Evolutionary conservation across 2,329 filamentous ascomycete species (phyloP).

Genomic region (Epichloe sibirici): DNA sequence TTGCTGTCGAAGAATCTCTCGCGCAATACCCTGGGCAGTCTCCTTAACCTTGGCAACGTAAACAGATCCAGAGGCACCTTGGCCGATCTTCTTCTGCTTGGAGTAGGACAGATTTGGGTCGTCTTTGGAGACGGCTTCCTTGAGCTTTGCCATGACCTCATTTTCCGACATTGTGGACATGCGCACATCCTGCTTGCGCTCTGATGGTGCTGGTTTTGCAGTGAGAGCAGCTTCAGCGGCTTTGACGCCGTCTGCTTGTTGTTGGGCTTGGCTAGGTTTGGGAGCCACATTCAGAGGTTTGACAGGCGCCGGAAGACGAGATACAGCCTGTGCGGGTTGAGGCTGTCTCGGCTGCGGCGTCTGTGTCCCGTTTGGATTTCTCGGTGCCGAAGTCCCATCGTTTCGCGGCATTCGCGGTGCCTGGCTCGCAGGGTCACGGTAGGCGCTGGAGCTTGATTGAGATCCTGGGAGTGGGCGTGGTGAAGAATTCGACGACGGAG

Average conservation of each 20-base stretch:
- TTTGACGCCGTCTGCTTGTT: slow-evolving; percentile 58
- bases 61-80: slow-evolving; percentile 93
- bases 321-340: slow-evolving; percentile 31
- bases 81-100: slow-evolving; percentile 99
- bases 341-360: slow-evolving; percentile 36
- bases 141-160: slow-evolving; percentile 92
- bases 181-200: slow-evolving; percentile 82
- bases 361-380: slow-evolving; percentile 43
- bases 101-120: slow-evolving; percentile 92
- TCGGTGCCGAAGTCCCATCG: slow-evolving; percentile 39
- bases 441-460: slow-evolving; percentile 37
- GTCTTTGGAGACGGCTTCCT: slow-evolving; percentile 90
- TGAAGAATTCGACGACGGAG: slow-evolving; percentile 33
- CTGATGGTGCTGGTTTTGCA: slow-evolving; percentile 59
- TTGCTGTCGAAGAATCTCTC: slow-evolving; percentile 65
- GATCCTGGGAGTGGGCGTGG: slow-evolving; percentile 34
- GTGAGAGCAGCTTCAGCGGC: slow-evolving; percentile 82
- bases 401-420: slow-evolving; percentile 32
- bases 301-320: slow-evolving; percentile 48
- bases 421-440: slow-evolving; percentile 29
- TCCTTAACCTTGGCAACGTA: slow-evolving; percentile 96
- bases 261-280: slow-evolving; percentile 41
- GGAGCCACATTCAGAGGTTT: slow-evolving; percentile 69
- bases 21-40: slow-evolving; percentile 72
- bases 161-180: slow-evolving; percentile 98